Evolutionary conservation across 78 protist species (phyloP).

Genomic region (Cavenderia fasciculata): DNA sequence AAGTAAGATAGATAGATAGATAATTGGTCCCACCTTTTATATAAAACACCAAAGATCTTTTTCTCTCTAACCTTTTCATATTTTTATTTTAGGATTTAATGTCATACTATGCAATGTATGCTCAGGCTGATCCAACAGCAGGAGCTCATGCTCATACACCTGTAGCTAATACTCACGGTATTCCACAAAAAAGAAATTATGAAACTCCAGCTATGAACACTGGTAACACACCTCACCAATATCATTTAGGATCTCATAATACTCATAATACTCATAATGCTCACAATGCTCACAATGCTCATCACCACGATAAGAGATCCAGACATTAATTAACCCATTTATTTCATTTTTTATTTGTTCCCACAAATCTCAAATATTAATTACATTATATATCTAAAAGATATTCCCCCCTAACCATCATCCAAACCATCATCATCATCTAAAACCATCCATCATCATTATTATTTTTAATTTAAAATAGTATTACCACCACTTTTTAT

Average conservation of each 20-base stretch:
- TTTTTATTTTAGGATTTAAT: not conserved
- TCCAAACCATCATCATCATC: too few relatives aligned
- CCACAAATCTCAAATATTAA: too few relatives aligned
- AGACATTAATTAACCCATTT: not conserved
- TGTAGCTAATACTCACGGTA: conserved; percentile 18
- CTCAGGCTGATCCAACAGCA: conserved; percentile 16
- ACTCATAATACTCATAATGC: not conserved
- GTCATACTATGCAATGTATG: conserved; percentile 42
- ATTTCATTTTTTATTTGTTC: too few relatives aligned
- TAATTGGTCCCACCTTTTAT: not conserved
- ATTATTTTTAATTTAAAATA: too few relatives aligned
- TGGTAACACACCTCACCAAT: not conserved
- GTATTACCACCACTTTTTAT: too few relatives aligned
- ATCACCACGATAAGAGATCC: conserved; percentile 16
- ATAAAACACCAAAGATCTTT: not conserved
- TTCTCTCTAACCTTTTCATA: not conserved
- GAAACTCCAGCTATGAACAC: conserved; percentile 8
- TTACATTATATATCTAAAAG: too few relatives aligned
- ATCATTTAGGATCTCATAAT: not conserved
- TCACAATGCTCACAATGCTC: too few relatives aligned
- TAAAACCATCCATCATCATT: too few relatives aligned
- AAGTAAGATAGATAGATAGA: not conserved
- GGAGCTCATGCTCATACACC: not conserved
- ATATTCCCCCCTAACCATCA: too few relatives aligned
- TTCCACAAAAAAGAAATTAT: conserved; percentile 48